These are phyloP conservation scores for Thermomucor indicae-seudaticae DNA, from an alignment of 371 early-diverging fungal species.

Conservation along the genomic window DNA sequence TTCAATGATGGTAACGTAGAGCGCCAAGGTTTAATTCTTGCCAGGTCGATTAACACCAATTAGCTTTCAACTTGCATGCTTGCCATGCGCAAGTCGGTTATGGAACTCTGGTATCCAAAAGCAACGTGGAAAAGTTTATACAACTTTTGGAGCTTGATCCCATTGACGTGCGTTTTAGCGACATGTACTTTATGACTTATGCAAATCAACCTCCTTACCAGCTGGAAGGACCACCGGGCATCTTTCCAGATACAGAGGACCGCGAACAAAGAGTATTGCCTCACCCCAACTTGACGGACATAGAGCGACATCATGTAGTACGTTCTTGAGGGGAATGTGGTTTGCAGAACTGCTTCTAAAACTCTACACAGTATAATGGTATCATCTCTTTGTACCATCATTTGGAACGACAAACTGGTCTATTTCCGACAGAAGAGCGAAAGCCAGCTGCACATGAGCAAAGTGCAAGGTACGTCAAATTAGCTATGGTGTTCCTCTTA, in stretches of 20 bases:
- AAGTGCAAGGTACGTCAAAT: conserved; percentile 21
- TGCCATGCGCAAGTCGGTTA: conserved; percentile 54
- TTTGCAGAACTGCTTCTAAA: too few relatives aligned
- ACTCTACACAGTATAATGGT: conserved; percentile 49
- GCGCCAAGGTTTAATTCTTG: too few relatives aligned
- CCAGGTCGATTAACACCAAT: not conserved
- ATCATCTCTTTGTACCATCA: conserved; percentile 35
- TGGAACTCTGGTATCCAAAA: conserved; percentile 53
- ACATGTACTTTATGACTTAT: conserved; percentile 55
- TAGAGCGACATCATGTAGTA: conserved; percentile 36
- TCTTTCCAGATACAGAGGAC: conserved; percentile 4
- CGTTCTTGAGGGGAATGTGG: not conserved
- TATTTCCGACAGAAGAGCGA: conserved; percentile 30
- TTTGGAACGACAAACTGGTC: conserved; percentile 19
- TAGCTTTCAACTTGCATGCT: conserved; percentile 52
- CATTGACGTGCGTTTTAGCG: conserved; percentile 48
- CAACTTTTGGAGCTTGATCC: conserved; percentile 47
- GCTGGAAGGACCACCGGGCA: conserved; percentile 27
- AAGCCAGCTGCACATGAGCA: conserved; percentile 37
- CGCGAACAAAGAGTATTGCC: conserved; percentile 13
- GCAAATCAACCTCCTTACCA: conserved; percentile 60
- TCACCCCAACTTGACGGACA: conserved; percentile 10
- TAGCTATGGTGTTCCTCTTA: not conserved
- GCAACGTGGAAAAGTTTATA: conserved; percentile 46
- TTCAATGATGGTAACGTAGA: conserved; percentile 57